phyloP scores from a whole-genome alignment of 1,139 yeast species.

The Kurtzmaniella quercitrusa region DNA sequence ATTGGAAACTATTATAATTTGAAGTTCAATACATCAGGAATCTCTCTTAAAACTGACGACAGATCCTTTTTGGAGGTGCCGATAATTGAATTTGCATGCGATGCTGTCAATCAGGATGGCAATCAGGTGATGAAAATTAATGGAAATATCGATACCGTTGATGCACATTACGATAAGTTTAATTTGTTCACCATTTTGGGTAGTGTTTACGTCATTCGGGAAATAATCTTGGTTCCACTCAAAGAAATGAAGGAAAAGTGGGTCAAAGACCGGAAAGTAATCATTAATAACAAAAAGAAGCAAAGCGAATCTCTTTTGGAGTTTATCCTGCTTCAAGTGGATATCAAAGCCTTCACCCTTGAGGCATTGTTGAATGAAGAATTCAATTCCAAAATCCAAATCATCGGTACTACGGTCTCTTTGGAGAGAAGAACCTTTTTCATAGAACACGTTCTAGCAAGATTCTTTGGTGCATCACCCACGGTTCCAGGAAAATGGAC shows the following conservation, averaged over 20 bases:
- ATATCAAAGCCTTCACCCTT: constrained; percentile 22
- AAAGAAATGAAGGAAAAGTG: constrained; percentile 19
- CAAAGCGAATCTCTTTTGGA: constrained; percentile 6
- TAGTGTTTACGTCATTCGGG: constrained; percentile 46
- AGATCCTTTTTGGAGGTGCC: constrained; percentile 4
- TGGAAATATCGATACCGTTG: constrained; percentile 23
- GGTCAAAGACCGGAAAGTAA: constrained; percentile 20
- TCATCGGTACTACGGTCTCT: constrained; percentile 20
- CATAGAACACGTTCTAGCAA: constrained; percentile 29
- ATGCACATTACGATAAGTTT: constrained; percentile 40
- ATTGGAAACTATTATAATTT: neutral
- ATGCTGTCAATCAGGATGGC: constrained; percentile 6
- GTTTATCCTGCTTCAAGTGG: constrained; percentile 13
- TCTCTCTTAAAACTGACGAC: neutral
- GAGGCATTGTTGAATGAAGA: constrained; percentile 39
- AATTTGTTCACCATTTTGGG: constrained; percentile 53
- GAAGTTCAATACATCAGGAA: neutral
- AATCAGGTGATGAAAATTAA: constrained; percentile 26
- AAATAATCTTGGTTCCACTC: constrained; percentile 39
- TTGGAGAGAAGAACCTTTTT: constrained; percentile 16
- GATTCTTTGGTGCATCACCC: constrained; percentile 56
- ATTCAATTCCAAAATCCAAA: constrained; percentile 46
- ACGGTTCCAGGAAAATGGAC: constrained; percentile 45
- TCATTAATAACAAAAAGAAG: constrained; percentile 14
- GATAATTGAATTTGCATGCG: neutral